A percentile compares a stretch with the other conserved stretches of the same genome.
Conservation (phyloP, 176 grass and related monocot genomes). For the Stipa capillata region DNA sequence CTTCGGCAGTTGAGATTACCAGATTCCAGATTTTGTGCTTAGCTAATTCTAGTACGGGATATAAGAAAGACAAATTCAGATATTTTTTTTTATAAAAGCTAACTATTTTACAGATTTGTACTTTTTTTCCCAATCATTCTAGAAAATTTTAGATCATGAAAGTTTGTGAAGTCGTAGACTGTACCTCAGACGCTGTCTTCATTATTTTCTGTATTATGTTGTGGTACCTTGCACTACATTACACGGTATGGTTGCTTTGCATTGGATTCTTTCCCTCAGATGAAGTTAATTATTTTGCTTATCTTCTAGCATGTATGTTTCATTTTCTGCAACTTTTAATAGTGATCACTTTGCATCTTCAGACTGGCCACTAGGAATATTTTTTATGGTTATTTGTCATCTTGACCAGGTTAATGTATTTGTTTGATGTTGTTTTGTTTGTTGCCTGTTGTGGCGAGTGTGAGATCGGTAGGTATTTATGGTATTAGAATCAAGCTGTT, state of each 20-base stretch:
- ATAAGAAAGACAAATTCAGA: background rate
- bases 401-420: background rate
- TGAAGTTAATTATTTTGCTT: background rate
- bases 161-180: background rate
- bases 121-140: background rate
- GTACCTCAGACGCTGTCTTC: background rate
- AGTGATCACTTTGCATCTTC: background rate
- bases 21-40: background rate
- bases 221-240: background rate
- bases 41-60: background rate
- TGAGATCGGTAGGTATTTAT: background rate
- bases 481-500: background rate
- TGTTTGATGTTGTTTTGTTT: background rate
- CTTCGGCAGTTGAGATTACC: background rate
- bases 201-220: conserved; percentile 4
- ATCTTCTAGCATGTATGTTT: background rate
- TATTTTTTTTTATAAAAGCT: background rate
- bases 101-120: background rate
- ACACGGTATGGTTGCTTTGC: background rate
- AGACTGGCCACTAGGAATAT: background rate
- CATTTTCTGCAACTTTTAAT: background rate
- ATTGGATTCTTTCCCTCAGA: background rate
- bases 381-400: background rate
- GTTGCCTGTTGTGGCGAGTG: background rate
- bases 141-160: background rate